Conservation (phyloP, 805 yeast genomes). For the Tetrapisispora namnaoensis region DNA sequence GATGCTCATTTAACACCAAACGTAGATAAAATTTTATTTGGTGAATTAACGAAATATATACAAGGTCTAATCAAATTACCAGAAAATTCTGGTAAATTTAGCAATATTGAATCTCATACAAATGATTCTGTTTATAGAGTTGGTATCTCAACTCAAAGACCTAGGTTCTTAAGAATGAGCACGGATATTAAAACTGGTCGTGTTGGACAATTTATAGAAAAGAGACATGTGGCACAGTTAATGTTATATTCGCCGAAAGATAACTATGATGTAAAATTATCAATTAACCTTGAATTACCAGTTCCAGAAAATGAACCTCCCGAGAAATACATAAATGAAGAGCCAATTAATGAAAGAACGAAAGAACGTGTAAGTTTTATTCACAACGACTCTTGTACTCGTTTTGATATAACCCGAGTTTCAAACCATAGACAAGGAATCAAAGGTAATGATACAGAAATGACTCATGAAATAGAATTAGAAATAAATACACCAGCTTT, state of each 20-base stretch:
- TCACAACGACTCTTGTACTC: slow-evolving; percentile 65
- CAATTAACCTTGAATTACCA: slow-evolving; percentile 72
- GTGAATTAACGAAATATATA: slow-evolving; percentile 45
- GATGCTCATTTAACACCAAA: slow-evolving; percentile 56
- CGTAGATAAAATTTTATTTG: slow-evolving; percentile 52
- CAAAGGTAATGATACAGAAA: slow-evolving; percentile 20
- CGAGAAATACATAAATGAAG: slow-evolving; percentile 42
- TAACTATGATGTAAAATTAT: slow-evolving; percentile 64
- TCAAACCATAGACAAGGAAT: slow-evolving; percentile 19
- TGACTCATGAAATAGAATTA: slow-evolving; percentile 39
- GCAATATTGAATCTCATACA: slow-evolving; percentile 49
- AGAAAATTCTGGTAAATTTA: slow-evolving; percentile 46
- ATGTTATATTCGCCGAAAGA: slow-evolving; percentile 67
- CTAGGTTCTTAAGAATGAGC: slow-evolving; percentile 55
- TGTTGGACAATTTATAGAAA: slow-evolving; percentile 57
- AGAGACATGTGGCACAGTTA: slow-evolving; percentile 64
- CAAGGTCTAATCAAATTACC: slow-evolving; percentile 43
- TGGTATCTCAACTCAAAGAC: slow-evolving; percentile 53
- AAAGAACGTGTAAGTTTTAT: slow-evolving; percentile 65
- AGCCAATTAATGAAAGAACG: slow-evolving; percentile 49
- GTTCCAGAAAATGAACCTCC: slow-evolving; percentile 42
- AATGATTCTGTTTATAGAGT: slow-evolving; percentile 56
- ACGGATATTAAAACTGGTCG: slow-evolving; percentile 61
- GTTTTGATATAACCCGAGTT: slow-evolving; percentile 64
- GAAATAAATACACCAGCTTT: slow-evolving; percentile 40